phyloP scores from a whole-genome alignment of 257 asterid species.

The Nicotiana otophora region DNA sequence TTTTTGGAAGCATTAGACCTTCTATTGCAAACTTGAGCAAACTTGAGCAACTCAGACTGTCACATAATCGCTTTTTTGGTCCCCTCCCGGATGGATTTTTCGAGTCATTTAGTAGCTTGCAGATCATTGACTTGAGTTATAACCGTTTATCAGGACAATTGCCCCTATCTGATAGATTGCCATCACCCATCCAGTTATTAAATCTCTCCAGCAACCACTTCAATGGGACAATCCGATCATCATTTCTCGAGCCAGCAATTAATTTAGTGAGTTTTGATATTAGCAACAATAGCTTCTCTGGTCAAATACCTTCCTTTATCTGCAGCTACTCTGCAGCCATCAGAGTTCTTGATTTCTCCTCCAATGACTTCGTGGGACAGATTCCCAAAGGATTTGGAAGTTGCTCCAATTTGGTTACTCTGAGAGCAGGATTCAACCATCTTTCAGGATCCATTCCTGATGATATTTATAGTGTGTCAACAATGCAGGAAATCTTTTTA shows the following conservation, averaged over 20 bases:
- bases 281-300: slow-evolving; percentile 73
- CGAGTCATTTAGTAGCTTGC: slow-evolving; percentile 29
- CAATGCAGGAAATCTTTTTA: slow-evolving; percentile 55
- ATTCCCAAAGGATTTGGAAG: slow-evolving; percentile 45
- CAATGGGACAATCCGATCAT: slow-evolving; percentile 38
- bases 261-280: slow-evolving; percentile 53
- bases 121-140: slow-evolving; percentile 58
- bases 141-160: slow-evolving; percentile 56
- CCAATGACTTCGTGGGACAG: slow-evolving; percentile 56
- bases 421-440: slow-evolving; percentile 68
- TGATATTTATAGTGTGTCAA: slow-evolving; percentile 41
- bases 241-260: slow-evolving; percentile 42
- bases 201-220: slow-evolving; percentile 72
- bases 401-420: slow-evolving; percentile 41
- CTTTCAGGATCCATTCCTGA: slow-evolving; percentile 58
- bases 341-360: slow-evolving; percentile 60
- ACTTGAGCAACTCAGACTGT: slow-evolving; percentile 55
- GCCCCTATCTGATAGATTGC: slow-evolving; percentile 29
- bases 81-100: slow-evolving; percentile 55
- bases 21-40: slow-evolving; percentile 42
- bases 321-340: slow-evolving; percentile 44
- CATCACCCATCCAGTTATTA: slow-evolving; percentile 29
- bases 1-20: slow-evolving; percentile 45
- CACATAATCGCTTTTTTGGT: slow-evolving; percentile 56
- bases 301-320: slow-evolving; percentile 47